These are phyloP conservation scores for Camellia granthamiana DNA, from an alignment of 148 eudicot genomes.

Conservation along the genomic window DNA sequence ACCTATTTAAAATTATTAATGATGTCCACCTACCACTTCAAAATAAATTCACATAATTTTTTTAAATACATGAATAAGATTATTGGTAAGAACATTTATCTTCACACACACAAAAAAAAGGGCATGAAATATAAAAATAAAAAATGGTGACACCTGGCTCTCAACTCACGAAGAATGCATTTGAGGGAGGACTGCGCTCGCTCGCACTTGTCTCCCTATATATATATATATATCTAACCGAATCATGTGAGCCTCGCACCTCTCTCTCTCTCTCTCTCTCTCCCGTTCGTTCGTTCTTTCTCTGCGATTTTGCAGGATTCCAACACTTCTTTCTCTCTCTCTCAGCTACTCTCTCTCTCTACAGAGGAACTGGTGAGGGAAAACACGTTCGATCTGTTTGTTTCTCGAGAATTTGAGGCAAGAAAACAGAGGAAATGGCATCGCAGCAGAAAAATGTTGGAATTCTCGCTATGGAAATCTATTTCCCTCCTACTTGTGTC, in stretches of 20 bases:
- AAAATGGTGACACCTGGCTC: background rate
- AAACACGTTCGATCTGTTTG: slow-evolving; percentile 15
- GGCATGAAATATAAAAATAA: background rate
- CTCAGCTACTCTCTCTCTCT: background rate
- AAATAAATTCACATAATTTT: too few relatives aligned
- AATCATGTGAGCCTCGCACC: slow-evolving; percentile 1
- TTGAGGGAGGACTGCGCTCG: slow-evolving; percentile 3
- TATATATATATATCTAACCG: slow-evolving; percentile 13
- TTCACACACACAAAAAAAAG: background rate
- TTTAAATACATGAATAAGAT: too few relatives aligned
- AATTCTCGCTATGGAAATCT: slow-evolving; percentile 95
- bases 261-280: background rate
- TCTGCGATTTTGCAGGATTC: slow-evolving; percentile 20
- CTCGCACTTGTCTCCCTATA: slow-evolving; percentile 2
- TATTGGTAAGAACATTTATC: too few relatives aligned
- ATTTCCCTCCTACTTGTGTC: slow-evolving; percentile 92
- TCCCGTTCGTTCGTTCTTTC: background rate
- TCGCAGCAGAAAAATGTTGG: slow-evolving; percentile 65
- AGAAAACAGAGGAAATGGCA: slow-evolving; percentile 28
- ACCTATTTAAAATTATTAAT: too few relatives aligned
- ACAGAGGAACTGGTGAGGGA: background rate
- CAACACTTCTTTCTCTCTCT: slow-evolving; percentile 13
- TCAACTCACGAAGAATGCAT: background rate
- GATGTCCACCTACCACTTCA: too few relatives aligned
- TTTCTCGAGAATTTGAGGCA: background rate